Percentiles rank a stretch among this genome's conserved stretches.
Conservation (phyloP, 768 basidiomycete genomes). For the Chalciporus pseudorubinellus region DNA sequence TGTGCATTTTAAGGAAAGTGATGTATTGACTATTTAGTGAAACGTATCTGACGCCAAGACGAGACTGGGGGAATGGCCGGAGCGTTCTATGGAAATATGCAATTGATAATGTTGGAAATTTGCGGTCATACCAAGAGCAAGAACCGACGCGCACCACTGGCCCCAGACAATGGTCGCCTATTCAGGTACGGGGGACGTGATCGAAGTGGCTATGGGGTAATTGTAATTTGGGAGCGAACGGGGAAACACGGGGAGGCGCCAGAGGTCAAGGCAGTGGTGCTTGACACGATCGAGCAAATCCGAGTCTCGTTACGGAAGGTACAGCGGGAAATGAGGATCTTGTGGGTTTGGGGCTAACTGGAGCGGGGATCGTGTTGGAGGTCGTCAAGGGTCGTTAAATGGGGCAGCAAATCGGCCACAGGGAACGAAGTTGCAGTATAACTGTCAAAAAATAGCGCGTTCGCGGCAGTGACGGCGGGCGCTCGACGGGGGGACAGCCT, state of each 20-base stretch:
- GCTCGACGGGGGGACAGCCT: constrained; percentile 9
- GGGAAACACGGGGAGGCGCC: constrained; percentile 20
- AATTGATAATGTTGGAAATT: constrained; percentile 36
- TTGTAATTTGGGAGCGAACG: constrained; percentile 26
- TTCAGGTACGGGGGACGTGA: constrained; percentile 31
- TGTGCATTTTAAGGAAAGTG: constrained; percentile 30
- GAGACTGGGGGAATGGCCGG: constrained; percentile 23
- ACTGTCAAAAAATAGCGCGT: neutral
- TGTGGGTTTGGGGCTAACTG: neutral
- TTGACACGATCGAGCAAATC: constrained; percentile 3
- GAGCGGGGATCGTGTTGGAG: constrained; percentile 9
- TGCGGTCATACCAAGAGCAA: constrained; percentile 33
- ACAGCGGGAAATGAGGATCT: neutral
- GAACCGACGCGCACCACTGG: constrained; percentile 32
- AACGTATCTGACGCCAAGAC: constrained; percentile 25
- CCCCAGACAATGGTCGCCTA: constrained; percentile 26
- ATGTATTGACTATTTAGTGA: constrained; percentile 13
- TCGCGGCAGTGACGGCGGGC: constrained; percentile 6
- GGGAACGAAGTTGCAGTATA: constrained; percentile 1
- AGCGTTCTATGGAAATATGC: constrained; percentile 34
- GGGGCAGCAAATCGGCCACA: neutral
- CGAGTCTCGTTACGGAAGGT: neutral
- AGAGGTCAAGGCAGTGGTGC: constrained; percentile 4
- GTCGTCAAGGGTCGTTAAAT: constrained; percentile 33
- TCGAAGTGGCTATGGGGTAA: constrained; percentile 35